Conservation (phyloP, 495 filamentous ascomycete species). For the Neurospora africana region DNA sequence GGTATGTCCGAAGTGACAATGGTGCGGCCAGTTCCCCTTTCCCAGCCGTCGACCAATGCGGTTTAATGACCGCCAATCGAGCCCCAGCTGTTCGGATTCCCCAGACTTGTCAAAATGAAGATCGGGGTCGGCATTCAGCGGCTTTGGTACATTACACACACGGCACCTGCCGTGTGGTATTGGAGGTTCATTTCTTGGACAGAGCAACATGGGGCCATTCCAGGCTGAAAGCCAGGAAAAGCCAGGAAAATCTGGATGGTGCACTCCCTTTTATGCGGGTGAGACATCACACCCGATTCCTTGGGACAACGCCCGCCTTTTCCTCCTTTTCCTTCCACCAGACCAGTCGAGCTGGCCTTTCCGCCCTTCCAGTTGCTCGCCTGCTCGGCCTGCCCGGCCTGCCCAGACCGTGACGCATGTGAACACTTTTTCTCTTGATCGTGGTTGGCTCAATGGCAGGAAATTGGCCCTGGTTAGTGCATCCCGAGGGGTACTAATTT, state of each 20-base stretch:
- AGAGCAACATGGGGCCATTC: not conserved
- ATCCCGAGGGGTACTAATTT: not conserved
- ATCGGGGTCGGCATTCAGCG: not conserved
- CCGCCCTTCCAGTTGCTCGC: not conserved
- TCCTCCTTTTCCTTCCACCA: not conserved
- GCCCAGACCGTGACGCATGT: not conserved
- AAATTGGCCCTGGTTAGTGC: not conserved
- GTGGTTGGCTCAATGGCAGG: not conserved
- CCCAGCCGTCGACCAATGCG: not conserved
- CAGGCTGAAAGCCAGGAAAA: not conserved
- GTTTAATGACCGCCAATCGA: not conserved
- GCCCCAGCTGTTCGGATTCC: not conserved
- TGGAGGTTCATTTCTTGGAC: not conserved
- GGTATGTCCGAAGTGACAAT: not conserved
- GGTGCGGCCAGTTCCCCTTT: not conserved
- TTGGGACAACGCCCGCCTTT: not conserved
- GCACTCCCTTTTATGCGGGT: not conserved
- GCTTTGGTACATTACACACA: not conserved
- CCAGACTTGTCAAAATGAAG: not conserved
- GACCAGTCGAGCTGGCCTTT: not conserved
- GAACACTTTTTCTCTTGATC: not conserved
- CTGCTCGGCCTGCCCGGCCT: not conserved
- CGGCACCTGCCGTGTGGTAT: not conserved
- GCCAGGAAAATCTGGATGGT: not conserved
- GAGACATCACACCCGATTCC: not conserved